Conservation (phyloP, 192 early-diverging fungal species). For the Coemansia interrupta region DNA sequence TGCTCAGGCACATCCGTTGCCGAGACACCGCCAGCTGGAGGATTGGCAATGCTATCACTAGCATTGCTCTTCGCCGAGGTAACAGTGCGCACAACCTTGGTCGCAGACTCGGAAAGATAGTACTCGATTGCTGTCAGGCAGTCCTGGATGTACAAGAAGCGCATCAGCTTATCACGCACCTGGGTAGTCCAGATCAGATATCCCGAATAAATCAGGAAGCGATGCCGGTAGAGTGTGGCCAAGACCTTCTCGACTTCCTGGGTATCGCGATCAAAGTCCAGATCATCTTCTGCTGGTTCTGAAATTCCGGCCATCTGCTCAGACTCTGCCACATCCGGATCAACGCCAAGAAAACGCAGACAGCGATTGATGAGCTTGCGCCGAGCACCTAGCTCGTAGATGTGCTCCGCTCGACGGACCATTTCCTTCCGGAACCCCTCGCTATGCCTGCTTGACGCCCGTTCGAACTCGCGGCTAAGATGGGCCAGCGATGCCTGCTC, state of each 20-base stretch:
- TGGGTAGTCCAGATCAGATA: constrained; percentile 80
- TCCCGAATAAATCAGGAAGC: constrained; percentile 81
- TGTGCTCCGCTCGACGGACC: constrained; percentile 46
- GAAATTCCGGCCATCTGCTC: constrained; percentile 9
- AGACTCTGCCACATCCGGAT: constrained; percentile 4
- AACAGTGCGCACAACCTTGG: constrained; percentile 71
- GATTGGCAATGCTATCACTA: background rate
- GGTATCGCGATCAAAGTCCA: constrained; percentile 40
- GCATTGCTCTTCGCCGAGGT: constrained; percentile 16
- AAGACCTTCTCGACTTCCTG: constrained; percentile 50
- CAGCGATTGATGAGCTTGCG: constrained; percentile 53
- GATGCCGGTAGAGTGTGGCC: constrained; percentile 61
- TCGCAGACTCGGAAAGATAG: constrained; percentile 79
- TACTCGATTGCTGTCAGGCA: constrained; percentile 69
- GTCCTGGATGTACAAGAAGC: constrained; percentile 67
- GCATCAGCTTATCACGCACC: constrained; percentile 78
- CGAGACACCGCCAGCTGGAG: no score
- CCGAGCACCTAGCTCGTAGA: constrained; percentile 49
- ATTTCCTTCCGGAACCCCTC: constrained; percentile 39
- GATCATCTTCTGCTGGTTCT: constrained; percentile 6
- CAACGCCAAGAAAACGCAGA: constrained; percentile 38
- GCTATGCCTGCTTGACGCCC: constrained; percentile 27
- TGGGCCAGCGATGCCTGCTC: constrained; percentile 36
- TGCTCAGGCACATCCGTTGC: no score
- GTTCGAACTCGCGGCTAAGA: constrained; percentile 48